phyloP scores from a whole-genome alignment of 805 yeast genomes.

The Ogataea nakhonphanomensis region DNA sequence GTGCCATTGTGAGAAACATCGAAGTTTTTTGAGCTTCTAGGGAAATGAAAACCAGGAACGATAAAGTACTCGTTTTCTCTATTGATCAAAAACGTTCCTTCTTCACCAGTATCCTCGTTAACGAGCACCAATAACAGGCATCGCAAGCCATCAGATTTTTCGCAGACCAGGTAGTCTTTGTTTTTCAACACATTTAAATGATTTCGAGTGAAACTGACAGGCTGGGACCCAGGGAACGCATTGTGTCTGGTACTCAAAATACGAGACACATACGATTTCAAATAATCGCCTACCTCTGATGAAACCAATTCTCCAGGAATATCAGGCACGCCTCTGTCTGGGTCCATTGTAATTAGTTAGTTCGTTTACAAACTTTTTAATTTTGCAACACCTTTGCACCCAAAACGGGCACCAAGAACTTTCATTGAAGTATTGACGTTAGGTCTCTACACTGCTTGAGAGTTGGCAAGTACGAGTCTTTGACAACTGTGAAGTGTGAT shows the following conservation, averaged over 20 bases:
- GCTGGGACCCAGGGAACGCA: conserved; percentile 89
- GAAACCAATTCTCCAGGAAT: conserved; percentile 85
- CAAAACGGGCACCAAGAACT: background rate
- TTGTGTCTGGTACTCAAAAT: conserved; percentile 53
- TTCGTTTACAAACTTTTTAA: conserved; percentile 1
- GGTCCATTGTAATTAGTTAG: conserved; percentile 14
- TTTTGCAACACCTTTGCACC: background rate
- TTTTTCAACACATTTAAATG: conserved; percentile 65
- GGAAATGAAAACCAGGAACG: conserved; percentile 83
- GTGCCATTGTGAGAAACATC: conserved; percentile 79
- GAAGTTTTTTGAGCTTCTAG: conserved; percentile 45
- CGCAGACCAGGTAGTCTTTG: conserved; percentile 91
- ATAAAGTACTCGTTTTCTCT: conserved; percentile 83
- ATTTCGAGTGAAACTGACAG: conserved; percentile 78
- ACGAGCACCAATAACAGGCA: conserved; percentile 67
- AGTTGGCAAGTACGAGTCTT: no score
- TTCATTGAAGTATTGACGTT: no score
- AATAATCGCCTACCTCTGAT: conserved; percentile 61
- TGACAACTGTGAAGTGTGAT: no score
- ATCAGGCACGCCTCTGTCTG: conserved; percentile 60
- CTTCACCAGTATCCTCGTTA: conserved; percentile 67
- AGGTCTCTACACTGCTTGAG: no score
- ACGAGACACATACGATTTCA: conserved; percentile 65
- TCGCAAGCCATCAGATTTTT: conserved; percentile 90
- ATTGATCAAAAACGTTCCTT: conserved; percentile 84